Evolutionary conservation across 148 eudicot species (phyloP).

Genomic region (Cornus suecica): DNA sequence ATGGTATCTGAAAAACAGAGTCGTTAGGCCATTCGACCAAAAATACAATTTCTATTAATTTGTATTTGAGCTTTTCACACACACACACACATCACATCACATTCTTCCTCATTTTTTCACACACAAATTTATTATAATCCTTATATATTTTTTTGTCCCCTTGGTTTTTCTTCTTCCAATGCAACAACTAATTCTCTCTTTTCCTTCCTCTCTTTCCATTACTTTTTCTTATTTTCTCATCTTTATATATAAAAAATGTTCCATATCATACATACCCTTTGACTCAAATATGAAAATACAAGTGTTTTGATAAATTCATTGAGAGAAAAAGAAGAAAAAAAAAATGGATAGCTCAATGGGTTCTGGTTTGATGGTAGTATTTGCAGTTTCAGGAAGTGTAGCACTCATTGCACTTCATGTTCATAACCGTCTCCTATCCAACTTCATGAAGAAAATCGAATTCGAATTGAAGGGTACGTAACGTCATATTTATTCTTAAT

Average conservation of each 20-base stretch:
- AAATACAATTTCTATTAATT: too few species aligned
- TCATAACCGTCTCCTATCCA: conserved; percentile 69
- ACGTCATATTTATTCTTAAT: neutral
- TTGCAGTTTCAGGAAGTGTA: conserved; percentile 77
- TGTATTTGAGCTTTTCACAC: too few species aligned
- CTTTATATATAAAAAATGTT: conserved; percentile 5
- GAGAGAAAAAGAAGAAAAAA: conserved; percentile 9
- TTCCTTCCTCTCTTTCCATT: neutral
- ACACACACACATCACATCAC: neutral
- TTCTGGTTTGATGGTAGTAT: conserved; percentile 62
- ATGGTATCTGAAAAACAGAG: neutral
- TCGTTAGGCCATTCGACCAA: neutral
- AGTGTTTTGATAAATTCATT: neutral
- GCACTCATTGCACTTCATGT: conserved; percentile 57
- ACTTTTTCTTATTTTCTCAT: neutral
- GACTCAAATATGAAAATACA: neutral
- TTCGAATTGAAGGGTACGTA: conserved; percentile 62
- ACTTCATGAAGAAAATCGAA: conserved; percentile 74
- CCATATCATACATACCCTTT: conserved; percentile 1
- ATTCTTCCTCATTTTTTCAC: neutral
- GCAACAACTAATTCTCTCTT: neutral
- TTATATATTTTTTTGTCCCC: neutral
- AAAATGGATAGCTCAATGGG: conserved; percentile 58
- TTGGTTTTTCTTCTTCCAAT: neutral
- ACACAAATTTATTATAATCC: too few species aligned